These are phyloP conservation scores for Entoloma clypeatum DNA, from an alignment of 1,284 basidiomycete species.

Conservation along the genomic window DNA sequence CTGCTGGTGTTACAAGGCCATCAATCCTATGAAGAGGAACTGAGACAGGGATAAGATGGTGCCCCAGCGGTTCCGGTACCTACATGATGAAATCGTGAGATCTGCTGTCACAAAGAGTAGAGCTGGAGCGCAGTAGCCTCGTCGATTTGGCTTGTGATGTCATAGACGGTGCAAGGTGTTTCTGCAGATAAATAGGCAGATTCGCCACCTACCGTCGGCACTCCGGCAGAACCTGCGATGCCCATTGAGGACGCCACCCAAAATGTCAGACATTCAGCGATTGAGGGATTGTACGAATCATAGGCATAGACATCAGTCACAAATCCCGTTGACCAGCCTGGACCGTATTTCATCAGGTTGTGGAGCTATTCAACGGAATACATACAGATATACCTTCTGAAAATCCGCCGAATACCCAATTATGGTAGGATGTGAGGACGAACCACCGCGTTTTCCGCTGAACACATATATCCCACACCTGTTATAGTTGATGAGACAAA, in stretches of 20 bases:
- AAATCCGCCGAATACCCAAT: constrained; percentile 72
- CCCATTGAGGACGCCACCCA: constrained; percentile 52
- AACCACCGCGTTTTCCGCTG: constrained; percentile 55
- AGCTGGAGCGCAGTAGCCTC: constrained; percentile 31
- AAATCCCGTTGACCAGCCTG: constrained; percentile 54
- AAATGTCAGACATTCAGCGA: constrained; percentile 46
- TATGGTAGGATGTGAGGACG: constrained; percentile 61
- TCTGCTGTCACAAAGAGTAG: constrained; percentile 27
- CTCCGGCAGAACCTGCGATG: constrained; percentile 32
- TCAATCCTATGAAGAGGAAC: constrained; percentile 24
- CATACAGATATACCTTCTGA: constrained; percentile 42
- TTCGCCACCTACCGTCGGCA: constrained; percentile 42
- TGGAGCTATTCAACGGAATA: neutral
- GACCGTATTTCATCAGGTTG: constrained; percentile 1
- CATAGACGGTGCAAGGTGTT: constrained; percentile 39
- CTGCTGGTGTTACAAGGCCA: constrained; percentile 27
- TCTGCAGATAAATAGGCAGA: constrained; percentile 26
- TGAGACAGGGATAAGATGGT: constrained; percentile 26
- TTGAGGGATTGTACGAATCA: constrained; percentile 38
- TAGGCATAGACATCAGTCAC: constrained; percentile 42
- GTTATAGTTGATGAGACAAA: constrained; percentile 1
- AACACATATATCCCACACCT: constrained; percentile 68
- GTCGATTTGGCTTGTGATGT: constrained; percentile 31
- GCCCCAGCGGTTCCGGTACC: constrained; percentile 43
- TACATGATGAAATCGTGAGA: constrained; percentile 29